These are phyloP conservation scores for Phytophthora cactorum DNA, from an alignment of 352 stramenopile species.

Conservation along the genomic window DNA sequence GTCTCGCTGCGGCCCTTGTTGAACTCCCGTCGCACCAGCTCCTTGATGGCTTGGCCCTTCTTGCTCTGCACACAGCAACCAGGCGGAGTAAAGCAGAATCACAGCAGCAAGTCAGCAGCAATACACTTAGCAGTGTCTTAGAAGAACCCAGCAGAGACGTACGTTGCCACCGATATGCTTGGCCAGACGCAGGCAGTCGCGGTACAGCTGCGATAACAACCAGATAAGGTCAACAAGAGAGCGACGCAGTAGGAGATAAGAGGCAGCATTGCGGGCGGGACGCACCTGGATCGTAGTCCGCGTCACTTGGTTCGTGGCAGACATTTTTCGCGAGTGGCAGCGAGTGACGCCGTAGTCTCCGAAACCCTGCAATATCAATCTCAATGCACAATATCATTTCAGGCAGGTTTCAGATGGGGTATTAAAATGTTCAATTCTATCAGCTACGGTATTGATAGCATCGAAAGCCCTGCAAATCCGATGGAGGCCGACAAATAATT, in stretches of 20 bases:
- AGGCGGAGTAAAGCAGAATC: constrained; percentile 2
- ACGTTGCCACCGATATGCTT: constrained; percentile 90
- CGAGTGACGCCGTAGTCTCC: not conserved
- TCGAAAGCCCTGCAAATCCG: too few relatives aligned
- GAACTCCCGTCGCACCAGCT: constrained; percentile 80
- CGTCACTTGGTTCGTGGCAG: constrained; percentile 68
- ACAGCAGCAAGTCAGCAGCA: constrained; percentile 9
- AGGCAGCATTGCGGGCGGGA: not conserved
- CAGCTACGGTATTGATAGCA: too few relatives aligned
- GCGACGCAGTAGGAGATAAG: not conserved
- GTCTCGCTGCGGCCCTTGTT: constrained; percentile 79
- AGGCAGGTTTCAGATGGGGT: not conserved
- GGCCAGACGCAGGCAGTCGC: constrained; percentile 83
- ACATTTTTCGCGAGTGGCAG: constrained; percentile 30
- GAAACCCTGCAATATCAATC: not conserved
- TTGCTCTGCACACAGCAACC: constrained; percentile 63
- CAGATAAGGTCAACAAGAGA: constrained; percentile 2
- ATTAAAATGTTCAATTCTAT: too few relatives aligned
- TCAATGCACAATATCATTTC: not conserved
- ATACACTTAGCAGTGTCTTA: too few relatives aligned
- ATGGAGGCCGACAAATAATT: too few relatives aligned
- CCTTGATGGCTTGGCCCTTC: constrained; percentile 79
- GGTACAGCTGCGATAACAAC: constrained; percentile 63
- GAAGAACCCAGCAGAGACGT: constrained; percentile 17
- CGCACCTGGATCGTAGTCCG: constrained; percentile 77